phyloP scores from a whole-genome alignment of 2,329 filamentous ascomycete species.

The Madurella fahalii region DNA sequence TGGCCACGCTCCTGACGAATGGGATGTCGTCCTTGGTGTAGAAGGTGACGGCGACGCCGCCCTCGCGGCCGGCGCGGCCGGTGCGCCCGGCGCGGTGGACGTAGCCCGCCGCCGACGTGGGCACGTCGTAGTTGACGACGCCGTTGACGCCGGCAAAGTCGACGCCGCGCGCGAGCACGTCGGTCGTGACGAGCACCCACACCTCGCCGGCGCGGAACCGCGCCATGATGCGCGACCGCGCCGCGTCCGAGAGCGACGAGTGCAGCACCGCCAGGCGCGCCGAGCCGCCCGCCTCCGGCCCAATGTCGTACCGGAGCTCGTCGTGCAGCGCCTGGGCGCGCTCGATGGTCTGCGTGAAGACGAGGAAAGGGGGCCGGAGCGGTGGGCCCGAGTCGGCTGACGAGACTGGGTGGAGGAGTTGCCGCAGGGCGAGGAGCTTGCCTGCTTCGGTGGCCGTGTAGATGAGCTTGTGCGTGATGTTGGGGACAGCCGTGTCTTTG shows the following conservation, averaged over 20 bases:
- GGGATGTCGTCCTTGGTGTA: constrained; percentile 95
- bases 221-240: constrained; percentile 77
- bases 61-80: constrained; percentile 79
- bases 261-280: constrained; percentile 86
- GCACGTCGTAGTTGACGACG: constrained; percentile 96
- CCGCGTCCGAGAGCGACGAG: constrained; percentile 72
- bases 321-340: constrained; percentile 82
- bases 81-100: constrained; percentile 92
- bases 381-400: constrained; percentile 51
- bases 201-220: constrained; percentile 87
- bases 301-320: constrained; percentile 92
- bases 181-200: constrained; percentile 95
- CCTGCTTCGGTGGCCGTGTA: constrained; percentile 92
- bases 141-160: constrained; percentile 95
- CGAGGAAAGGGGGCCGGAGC: constrained; percentile 82
- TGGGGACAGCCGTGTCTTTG: constrained; percentile 92
- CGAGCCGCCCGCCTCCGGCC: constrained; percentile 77
- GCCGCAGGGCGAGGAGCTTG: constrained; percentile 85
- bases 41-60: constrained; percentile 86
- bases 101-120: constrained; percentile 83
- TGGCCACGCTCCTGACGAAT: constrained; percentile 83
- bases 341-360: constrained; percentile 95
- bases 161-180: constrained; percentile 84
- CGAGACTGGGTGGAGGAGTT: constrained; percentile 75
- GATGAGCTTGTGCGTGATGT: constrained; percentile 80